These are phyloP conservation scores for Lycium barbarum DNA, from an alignment of 257 asterid species.

Conservation along the genomic window DNA sequence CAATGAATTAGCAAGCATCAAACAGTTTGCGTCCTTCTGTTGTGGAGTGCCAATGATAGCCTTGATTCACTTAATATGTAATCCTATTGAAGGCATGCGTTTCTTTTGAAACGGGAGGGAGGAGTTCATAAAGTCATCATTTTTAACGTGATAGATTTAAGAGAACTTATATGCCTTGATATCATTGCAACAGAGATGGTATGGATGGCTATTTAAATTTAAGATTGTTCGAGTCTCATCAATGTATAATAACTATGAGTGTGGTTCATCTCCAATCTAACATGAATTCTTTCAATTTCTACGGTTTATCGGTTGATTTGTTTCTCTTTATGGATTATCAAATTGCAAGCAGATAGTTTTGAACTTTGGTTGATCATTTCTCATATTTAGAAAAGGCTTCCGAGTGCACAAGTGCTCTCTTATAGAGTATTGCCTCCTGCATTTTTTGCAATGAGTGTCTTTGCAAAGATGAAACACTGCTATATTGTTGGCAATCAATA, in stretches of 20 bases:
- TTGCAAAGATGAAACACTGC: too few relatives aligned
- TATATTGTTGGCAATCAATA: too few relatives aligned
- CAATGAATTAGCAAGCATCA: background rate
- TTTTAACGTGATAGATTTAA: background rate
- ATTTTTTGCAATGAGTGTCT: too few relatives aligned
- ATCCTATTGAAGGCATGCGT: background rate
- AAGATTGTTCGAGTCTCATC: background rate
- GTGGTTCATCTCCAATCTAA: background rate
- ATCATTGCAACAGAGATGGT: constrained; percentile 2
- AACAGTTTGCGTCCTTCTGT: background rate
- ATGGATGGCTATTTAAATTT: background rate
- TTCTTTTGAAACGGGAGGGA: background rate
- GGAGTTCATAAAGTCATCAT: background rate
- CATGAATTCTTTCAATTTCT: background rate
- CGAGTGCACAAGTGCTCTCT: too few relatives aligned
- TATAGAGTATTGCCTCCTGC: too few relatives aligned
- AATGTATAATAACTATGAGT: background rate
- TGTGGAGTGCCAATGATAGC: background rate
- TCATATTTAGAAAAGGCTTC: too few relatives aligned
- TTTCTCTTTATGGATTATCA: background rate
- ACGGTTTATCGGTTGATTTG: background rate
- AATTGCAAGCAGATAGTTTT: background rate
- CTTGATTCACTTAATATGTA: background rate
- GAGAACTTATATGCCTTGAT: background rate
- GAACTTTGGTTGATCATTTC: background rate